Percentiles rank a stretch among this genome's conserved stretches.
Evolutionary conservation across 805 yeast species (phyloP).

Genomic region (Pichia eremophila): DNA sequence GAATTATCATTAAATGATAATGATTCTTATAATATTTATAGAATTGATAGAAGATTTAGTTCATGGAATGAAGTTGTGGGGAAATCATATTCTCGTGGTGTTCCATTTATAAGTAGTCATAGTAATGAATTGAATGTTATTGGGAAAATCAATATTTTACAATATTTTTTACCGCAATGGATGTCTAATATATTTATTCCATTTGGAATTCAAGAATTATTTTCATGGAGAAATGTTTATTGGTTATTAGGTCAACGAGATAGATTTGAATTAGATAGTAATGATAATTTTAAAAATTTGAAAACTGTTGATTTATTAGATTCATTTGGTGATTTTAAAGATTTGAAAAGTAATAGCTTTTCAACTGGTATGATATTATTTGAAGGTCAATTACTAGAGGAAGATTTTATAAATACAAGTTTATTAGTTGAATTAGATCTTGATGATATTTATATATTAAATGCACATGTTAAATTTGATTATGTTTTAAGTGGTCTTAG

Average conservation of each 20-base stretch:
- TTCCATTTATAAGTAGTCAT: conserved; percentile 1
- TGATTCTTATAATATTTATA: not conserved
- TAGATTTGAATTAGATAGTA: not conserved
- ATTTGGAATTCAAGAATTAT: conserved; percentile 4
- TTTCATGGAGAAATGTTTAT: conserved; percentile 1
- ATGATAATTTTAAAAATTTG: not conserved
- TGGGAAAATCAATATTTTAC: conserved; percentile 1
- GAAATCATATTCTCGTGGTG: conserved; percentile 5
- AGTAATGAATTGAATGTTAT: not conserved
- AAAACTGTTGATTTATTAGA: conserved; percentile 1
- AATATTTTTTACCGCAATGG: conserved; percentile 10
- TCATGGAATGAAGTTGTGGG: conserved; percentile 7
- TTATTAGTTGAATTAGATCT: conserved; percentile 10
- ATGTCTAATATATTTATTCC: conserved; percentile 7
- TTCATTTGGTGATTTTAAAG: conserved; percentile 1
- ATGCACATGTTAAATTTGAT: conserved; percentile 7
- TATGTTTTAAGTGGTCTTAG: conserved; percentile 9
- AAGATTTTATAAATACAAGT: conserved; percentile 2
- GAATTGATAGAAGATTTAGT: not conserved
- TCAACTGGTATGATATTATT: conserved; percentile 4
- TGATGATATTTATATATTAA: conserved; percentile 5
- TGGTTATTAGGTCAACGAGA: conserved; percentile 4
- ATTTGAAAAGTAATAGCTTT: not conserved
- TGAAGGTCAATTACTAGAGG: not conserved
- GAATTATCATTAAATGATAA: not conserved